These are phyloP conservation scores for Saccharomycopsis sp. DNA, from an alignment of 805 yeast genomes.

Conservation along the genomic window DNA sequence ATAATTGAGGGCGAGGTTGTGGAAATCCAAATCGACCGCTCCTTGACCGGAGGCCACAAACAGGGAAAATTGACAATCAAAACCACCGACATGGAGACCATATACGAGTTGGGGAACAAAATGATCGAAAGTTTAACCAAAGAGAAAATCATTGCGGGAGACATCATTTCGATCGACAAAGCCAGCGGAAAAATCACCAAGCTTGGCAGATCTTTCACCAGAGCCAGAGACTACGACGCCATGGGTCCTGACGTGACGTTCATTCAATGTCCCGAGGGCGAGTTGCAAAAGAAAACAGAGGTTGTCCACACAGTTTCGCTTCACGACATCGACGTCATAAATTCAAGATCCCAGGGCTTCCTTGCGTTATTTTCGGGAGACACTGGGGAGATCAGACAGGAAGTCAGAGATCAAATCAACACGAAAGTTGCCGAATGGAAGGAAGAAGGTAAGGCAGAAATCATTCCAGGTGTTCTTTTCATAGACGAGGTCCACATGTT, in stretches of 20 bases:
- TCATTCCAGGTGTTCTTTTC: slow-evolving; percentile 94
- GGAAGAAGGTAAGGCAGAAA: slow-evolving; percentile 98
- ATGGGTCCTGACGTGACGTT: slow-evolving; percentile 98
- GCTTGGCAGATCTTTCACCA: slow-evolving; percentile 90
- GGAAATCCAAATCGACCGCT: slow-evolving; percentile 89
- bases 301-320: slow-evolving; percentile 97
- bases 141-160: slow-evolving; percentile 96
- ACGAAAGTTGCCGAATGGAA: slow-evolving; percentile 97
- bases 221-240: slow-evolving; percentile 97
- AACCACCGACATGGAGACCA: slow-evolving; percentile 97
- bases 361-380: slow-evolving; percentile 92
- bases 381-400: slow-evolving; percentile 95
- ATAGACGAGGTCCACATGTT: slow-evolving; percentile 98
- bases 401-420: slow-evolving; percentile 93
- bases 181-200: slow-evolving; percentile 91
- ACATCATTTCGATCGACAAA: slow-evolving; percentile 90
- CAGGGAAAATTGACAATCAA: slow-evolving; percentile 97
- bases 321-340: slow-evolving; percentile 96
- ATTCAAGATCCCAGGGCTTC: slow-evolving; percentile 96
- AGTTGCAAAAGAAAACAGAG: slow-evolving; percentile 89
- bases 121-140: slow-evolving; percentile 92
- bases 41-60: slow-evolving; percentile 94
- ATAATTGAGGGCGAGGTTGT: slow-evolving; percentile 97
- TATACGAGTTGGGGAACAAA: slow-evolving; percentile 88
- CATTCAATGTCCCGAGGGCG: slow-evolving; percentile 98